Conservation (phyloP, 306 rosid species). For the Herpetospermum pedunculosum region DNA sequence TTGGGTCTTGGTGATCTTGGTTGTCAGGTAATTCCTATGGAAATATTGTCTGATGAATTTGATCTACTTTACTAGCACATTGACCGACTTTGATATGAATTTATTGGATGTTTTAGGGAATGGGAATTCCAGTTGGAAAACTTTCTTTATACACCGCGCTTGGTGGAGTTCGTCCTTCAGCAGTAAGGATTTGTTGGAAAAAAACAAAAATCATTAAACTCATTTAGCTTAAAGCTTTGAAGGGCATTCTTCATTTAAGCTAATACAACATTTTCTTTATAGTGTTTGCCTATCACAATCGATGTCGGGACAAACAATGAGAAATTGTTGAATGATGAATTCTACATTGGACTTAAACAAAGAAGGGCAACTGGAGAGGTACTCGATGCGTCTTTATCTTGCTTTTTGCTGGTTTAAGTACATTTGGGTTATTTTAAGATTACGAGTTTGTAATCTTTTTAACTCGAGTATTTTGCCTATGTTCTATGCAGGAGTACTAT, state of each 20-base stretch:
- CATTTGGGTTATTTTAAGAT: not conserved
- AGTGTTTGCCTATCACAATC: constrained; percentile 93
- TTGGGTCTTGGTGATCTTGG: constrained; percentile 98
- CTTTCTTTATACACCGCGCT: constrained; percentile 79
- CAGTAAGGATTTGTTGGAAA: constrained; percentile 37
- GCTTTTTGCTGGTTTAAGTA: constrained; percentile 7
- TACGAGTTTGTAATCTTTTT: not conserved
- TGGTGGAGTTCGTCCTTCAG: constrained; percentile 96
- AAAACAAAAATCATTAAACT: not conserved
- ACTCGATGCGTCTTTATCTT: constrained; percentile 8
- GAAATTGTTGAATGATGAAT: constrained; percentile 74
- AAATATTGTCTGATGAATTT: not conserved
- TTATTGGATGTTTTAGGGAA: constrained; percentile 52
- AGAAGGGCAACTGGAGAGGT: constrained; percentile 94
- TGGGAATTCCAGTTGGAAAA: constrained; percentile 99
- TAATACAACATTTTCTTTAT: constrained; percentile 15
- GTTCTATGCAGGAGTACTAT: constrained; percentile 57
- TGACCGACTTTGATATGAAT: not conserved
- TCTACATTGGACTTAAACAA: constrained; percentile 89
- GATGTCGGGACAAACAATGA: constrained; percentile 96
- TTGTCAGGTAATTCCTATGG: constrained; percentile 56
- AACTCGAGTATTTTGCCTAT: constrained; percentile 4
- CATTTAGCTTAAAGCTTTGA: not conserved
- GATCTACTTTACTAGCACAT: not conserved
- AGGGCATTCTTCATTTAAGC: not conserved